These are phyloP conservation scores for Cystobasidium sp. DNA, from an alignment of 1,284 basidiomycete species.

Conservation along the genomic window DNA sequence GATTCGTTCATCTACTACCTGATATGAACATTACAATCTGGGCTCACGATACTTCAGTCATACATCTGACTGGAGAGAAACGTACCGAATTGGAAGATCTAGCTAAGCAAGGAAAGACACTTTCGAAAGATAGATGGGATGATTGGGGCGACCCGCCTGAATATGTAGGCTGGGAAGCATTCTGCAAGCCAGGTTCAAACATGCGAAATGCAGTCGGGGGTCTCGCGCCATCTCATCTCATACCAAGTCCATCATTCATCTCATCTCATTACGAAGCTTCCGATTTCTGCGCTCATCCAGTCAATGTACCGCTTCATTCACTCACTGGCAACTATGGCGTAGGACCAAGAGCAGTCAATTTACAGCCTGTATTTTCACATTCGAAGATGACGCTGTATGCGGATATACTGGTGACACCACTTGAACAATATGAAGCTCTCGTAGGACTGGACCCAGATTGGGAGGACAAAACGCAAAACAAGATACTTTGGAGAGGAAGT, in stretches of 20 bases:
- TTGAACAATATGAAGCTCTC: constrained; percentile 53
- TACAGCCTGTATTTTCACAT: constrained; percentile 54
- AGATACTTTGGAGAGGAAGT: constrained; percentile 58
- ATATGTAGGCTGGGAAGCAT: constrained; percentile 41
- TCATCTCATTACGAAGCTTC: constrained; percentile 47
- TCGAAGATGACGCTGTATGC: constrained; percentile 53
- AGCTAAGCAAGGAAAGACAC: constrained; percentile 32
- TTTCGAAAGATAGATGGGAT: constrained; percentile 28
- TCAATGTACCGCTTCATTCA: constrained; percentile 47
- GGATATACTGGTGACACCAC: constrained; percentile 53
- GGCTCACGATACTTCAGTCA: constrained; percentile 49
- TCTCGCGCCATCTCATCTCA: constrained; percentile 14
- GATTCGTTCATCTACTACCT: constrained; percentile 44
- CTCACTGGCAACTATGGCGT: constrained; percentile 42
- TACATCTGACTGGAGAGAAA: constrained; percentile 46
- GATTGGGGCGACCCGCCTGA: constrained; percentile 43
- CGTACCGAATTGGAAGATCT: constrained; percentile 36
- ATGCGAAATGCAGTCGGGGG: constrained; percentile 43
- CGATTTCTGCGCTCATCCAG: constrained; percentile 49
- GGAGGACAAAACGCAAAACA: constrained; percentile 57
- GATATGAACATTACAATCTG: constrained; percentile 49
- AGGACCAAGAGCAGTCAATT: constrained; percentile 46
- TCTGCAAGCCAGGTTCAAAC: constrained; percentile 34
- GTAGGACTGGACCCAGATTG: constrained; percentile 54
- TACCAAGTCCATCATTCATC: constrained; percentile 46